Evolutionary conservation across 805 yeast species (phyloP), one percentile per base, ranked within the genome.

Genomic region (Zygotorulaspora chibaensis): DNA sequence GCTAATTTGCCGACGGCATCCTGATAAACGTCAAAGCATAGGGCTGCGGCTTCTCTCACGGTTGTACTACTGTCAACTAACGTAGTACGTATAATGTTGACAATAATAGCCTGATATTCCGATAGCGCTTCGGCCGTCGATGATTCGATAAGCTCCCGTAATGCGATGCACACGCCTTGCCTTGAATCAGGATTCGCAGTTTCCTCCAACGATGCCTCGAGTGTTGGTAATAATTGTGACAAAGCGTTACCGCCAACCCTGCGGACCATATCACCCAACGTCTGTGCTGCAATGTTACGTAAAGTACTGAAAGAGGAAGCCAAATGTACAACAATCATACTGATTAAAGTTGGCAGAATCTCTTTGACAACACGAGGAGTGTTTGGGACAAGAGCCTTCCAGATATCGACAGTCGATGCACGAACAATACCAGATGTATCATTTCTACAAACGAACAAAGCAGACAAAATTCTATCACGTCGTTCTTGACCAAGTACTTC

Each of bases 151-250:
- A 93, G 79, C 63, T 90, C 98, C 36, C 81, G 78, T 40, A 89
- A 72, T 8, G 99, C 99, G 63, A 91, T 81, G 73, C 99, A 93
- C 42, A 93, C 87, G 73, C 99, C 99, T 71, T 90, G 95, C 62
- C 86, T 87, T 30, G 95, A 84, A 62, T 84, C 93, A n/a, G 86
- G 71, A 57, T 85, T 93, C 45, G 76, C 68, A 26, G 77, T 61
- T n/a, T 74, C 70, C 43, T 72, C 62, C 51, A 85, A 69, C 1
- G 87, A 76, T 33, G 76, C 77, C 54, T 87, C 84, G 56, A 91
- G 71, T 3, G 95, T 84, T 35, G 99, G 99, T 49, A 93, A 71
- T 51, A 93, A 70, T 62, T 86, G 88, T 2, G 87, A 72, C 51
- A 93, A 75, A 0, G 96, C 95, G 56, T 83, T 83, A 25, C 87